Evolutionary conservation across 306 rosid species (phyloP), one percentile per base, ranked within the genome.

Genomic region (Hippophae tibetana): DNA sequence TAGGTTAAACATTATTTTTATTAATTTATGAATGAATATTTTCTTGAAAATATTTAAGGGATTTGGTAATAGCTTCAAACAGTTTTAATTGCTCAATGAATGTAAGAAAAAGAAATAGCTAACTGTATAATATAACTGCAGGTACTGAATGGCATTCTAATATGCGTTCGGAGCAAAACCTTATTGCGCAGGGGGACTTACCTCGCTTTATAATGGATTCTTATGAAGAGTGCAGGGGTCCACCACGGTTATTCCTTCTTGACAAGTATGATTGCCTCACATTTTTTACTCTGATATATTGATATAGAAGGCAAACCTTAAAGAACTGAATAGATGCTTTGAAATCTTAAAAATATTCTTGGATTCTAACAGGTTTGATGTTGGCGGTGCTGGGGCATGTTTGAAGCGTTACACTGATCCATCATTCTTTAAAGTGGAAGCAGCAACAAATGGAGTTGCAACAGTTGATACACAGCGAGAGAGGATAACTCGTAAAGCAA

Each of bases 161-260:
- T 82, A 68, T 89, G 73, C 85, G 31, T 46, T 61, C 70, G 3
- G 87, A 82, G 56, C 87, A 86, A 58, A 77, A 79, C 82, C 78
- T 84, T 60, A 70, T 93, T 66, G 69, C 90, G 52, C 73, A 61
- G 1, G 95, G 97, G 67, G 93, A 86, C 78, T 79, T 93, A 41
- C 99, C 99, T 69, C 93, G 97, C 64, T 86, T 93, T 83, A 78
- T 93, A 58, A 84, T 80, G 97, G 99, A 86, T 72, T 86, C 97
- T 6, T 93, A 93, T 75, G 99, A 89, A 80, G 94, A 89, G 63
- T 82, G 95, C 48, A 87, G 87, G 52, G 99, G 83, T 14, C 97
- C 99, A 47, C 99, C 99, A 3, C 85, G 76, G 64, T 63, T 93
- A 58, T 93, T 89, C 69, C 94, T 93, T 73, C 70, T 93, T 71